Evolutionary conservation across 2,329 filamentous ascomycete genomes (phyloP), one percentile per base, ranked within the genome.

Genomic region (Gremmenia infestans): DNA sequence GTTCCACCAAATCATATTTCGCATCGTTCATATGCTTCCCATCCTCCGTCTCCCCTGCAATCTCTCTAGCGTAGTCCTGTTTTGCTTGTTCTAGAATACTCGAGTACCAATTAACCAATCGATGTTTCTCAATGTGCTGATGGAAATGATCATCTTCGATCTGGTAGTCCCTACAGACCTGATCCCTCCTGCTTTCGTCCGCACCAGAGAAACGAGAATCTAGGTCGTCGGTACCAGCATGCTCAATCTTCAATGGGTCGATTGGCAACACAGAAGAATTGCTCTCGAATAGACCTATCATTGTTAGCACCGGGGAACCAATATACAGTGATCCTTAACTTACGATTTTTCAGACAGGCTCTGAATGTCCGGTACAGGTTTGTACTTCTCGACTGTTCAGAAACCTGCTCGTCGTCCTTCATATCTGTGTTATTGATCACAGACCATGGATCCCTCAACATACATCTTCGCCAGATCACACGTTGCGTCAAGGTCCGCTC

Each of bases 381-480:
- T 4, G 91, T 96, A 55, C 79, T 73, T 35, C 76, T 75, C 25
- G 95, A 72, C 17, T 81, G 76, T 28, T 80, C 77, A 52, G 85
- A 76, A 28, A 91, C 81, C 59, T 88, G 80, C 3, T 76, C 73
- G 66, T 96, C 91, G 55, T 84, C 83, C 68, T 89, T 87, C 57
- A 87, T 78, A 48, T 86, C 83, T 0, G 88, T 93, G 62, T 89
- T 84, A 67, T 94, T 93, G 68, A 95, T 81, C 56, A 76, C 78
- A 25, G 81, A 76, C 94, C 94, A 99, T 68, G 97, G 83, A 70
- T 97, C 92, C 50, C 86, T 83, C 62, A 93, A 80, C 66, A 88
- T 88, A 59, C 91, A 87, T 53, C 94, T 84, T 68, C 94, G 87
- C 94, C 94, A 99, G 60, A 97, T 89, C n/a, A 84, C 72, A 58